A percentile compares a stretch with the other conserved stretches of the same genome.
These are phyloP conservation scores for Coemansia sp. DNA, from an alignment of 192 early-diverging fungal species.

Conservation along the genomic window DNA sequence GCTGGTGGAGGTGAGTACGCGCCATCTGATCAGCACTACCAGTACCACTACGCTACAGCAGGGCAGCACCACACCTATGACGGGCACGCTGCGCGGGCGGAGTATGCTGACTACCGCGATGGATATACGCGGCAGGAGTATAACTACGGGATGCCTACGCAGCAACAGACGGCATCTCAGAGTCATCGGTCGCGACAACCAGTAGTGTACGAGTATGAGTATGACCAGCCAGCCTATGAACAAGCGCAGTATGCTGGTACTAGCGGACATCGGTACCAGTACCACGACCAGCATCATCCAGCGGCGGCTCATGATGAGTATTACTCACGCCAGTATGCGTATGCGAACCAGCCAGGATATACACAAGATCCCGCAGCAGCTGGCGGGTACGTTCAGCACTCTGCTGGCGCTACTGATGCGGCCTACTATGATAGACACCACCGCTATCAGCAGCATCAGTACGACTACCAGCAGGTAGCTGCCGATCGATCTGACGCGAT, in stretches of 20 bases:
- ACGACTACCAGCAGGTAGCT: slow-evolving; percentile 24
- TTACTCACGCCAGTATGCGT: slow-evolving; percentile 30
- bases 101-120: slow-evolving; percentile 45
- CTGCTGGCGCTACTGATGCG: background rate
- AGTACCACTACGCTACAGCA: slow-evolving; percentile 23
- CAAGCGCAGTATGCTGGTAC: slow-evolving; percentile 22
- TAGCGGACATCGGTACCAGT: slow-evolving; percentile 13
- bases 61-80: background rate
- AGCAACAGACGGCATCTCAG: slow-evolving; percentile 15
- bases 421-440: slow-evolving; percentile 12
- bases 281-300: slow-evolving; percentile 21
- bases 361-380: slow-evolving; percentile 4
- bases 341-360: background rate
- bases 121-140: slow-evolving; percentile 34
- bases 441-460: slow-evolving; percentile 7
- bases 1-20: slow-evolving; percentile 18
- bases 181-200: slow-evolving; percentile 4
- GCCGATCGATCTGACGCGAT: slow-evolving; percentile 13
- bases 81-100: slow-evolving; percentile 3
- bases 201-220: slow-evolving; percentile 40
- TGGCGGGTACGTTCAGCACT: slow-evolving; percentile 15
- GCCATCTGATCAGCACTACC: slow-evolving; percentile 10
- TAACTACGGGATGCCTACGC: slow-evolving; percentile 23
- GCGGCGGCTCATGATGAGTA: slow-evolving; percentile 27
- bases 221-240: slow-evolving; percentile 21